Evolutionary conservation across 129 eudicot species (phyloP).

Genomic region (Tagetes patula): DNA sequence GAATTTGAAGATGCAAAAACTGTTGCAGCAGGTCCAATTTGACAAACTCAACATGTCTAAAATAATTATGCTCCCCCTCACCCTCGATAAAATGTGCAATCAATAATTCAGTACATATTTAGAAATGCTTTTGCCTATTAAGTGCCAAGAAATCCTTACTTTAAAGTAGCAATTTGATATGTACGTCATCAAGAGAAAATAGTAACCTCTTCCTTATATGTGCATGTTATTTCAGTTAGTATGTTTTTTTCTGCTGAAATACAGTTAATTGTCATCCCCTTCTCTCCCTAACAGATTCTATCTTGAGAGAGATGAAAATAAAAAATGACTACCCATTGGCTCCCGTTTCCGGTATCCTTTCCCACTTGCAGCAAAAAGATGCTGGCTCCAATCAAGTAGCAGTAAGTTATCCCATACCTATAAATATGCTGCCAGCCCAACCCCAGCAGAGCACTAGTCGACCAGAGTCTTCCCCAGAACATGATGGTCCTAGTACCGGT

Average conservation of each 20-base stretch:
- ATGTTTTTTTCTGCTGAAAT: not conserved
- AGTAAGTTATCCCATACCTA: constrained; percentile 19
- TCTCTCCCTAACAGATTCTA: constrained; percentile 17
- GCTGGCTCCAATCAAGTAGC: constrained; percentile 23
- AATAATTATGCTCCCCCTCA: not conserved
- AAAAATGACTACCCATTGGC: constrained; percentile 29
- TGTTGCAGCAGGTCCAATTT: not conserved
- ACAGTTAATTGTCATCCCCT: not conserved
- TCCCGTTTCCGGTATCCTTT: constrained; percentile 18
- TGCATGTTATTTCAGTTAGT: not conserved
- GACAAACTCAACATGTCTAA: not conserved
- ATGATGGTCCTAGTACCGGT: constrained; percentile 21
- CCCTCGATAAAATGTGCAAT: not conserved
- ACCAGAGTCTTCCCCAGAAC: constrained; percentile 23
- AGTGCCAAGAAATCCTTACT: not conserved
- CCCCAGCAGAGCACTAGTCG: constrained; percentile 32
- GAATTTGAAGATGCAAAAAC: not conserved
- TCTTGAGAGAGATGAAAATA: constrained; percentile 18
- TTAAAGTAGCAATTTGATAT: not conserved
- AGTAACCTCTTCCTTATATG: not conserved
- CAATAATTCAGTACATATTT: not conserved
- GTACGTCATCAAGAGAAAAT: not conserved
- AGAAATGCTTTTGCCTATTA: not conserved
- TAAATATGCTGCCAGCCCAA: constrained; percentile 17
- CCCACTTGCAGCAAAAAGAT: constrained; percentile 21